Conservation (phyloP, 2,329 filamentous ascomycete genomes). For the Fonsecaea pugnacius region DNA sequence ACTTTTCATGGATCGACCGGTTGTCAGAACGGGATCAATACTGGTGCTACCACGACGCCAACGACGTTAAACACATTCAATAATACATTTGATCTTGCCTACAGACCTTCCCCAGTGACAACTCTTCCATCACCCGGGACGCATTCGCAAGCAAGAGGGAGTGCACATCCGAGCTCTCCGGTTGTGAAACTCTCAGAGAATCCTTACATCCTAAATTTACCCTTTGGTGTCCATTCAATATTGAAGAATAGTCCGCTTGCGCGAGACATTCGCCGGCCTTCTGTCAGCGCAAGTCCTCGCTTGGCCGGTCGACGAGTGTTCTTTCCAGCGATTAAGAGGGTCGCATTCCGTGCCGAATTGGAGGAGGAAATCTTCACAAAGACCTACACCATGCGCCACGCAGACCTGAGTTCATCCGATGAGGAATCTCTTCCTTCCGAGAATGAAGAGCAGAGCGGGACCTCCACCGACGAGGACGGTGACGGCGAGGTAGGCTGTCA, state of each 20-base stretch:
- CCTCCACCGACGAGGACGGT: conserved; percentile 14
- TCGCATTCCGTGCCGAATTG: conserved; percentile 60
- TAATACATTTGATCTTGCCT: conserved; percentile 60
- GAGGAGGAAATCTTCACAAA: conserved; percentile 64
- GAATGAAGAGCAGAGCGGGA: conserved; percentile 17
- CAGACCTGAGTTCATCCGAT: conserved; percentile 51
- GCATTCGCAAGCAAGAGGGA: conserved; percentile 17
- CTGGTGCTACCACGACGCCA: conserved; percentile 54
- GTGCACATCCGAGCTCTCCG: conserved; percentile 36
- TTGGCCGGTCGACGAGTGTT: conserved; percentile 48
- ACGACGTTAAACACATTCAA: conserved; percentile 65
- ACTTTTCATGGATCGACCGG: conserved; percentile 60
- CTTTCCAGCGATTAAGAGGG: conserved; percentile 62
- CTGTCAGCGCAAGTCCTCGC: conserved; percentile 43
- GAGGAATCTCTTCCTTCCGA: conserved; percentile 31
- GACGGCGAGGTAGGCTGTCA: neutral
- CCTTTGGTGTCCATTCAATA: conserved; percentile 52
- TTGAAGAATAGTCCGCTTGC: conserved; percentile 53
- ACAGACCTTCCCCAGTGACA: conserved; percentile 45
- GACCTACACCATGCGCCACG: conserved; percentile 60
- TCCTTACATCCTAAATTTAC: conserved; percentile 47
- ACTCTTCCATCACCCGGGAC: conserved; percentile 41
- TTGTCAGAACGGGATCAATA: conserved; percentile 39
- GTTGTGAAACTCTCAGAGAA: conserved; percentile 26
- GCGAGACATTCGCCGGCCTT: conserved; percentile 44